These are phyloP conservation scores for Parachaetomium inaequale DNA, from an alignment of 495 filamentous ascomycete species.

Conservation along the genomic window DNA sequence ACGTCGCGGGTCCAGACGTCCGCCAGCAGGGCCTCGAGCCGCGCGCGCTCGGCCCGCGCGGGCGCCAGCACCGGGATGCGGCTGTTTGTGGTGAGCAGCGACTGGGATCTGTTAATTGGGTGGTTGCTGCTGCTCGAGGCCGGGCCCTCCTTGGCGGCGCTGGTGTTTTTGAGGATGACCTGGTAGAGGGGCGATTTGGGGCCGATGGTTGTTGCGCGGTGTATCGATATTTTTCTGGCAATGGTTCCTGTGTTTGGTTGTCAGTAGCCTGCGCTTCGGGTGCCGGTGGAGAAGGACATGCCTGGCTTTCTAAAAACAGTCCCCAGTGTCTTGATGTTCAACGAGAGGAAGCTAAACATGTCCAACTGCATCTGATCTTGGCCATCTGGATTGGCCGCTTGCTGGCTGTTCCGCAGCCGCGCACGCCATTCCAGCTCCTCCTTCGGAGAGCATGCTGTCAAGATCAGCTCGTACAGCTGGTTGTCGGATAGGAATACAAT, in stretches of 20 bases:
- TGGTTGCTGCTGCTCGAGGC: neutral
- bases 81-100: constrained; percentile 58
- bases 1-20: constrained; percentile 84
- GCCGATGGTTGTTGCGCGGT: constrained; percentile 66
- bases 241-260: constrained; percentile 52
- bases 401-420: constrained; percentile 43
- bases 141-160: constrained; percentile 55
- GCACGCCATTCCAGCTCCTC: constrained; percentile 78
- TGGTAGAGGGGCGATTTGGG: constrained; percentile 60
- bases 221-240: constrained; percentile 74
- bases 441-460: constrained; percentile 79
- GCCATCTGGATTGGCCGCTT: constrained; percentile 35
- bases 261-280: constrained; percentile 10
- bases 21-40: constrained; percentile 67
- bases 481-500: constrained; percentile 76
- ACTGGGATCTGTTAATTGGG: constrained; percentile 65
- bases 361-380: constrained; percentile 45
- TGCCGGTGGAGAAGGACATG: constrained; percentile 18
- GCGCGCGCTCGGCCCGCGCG: constrained; percentile 68
- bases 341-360: constrained; percentile 56
- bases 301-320: constrained; percentile 66
- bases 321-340: constrained; percentile 71
- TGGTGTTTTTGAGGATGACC: constrained; percentile 88
- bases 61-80: constrained; percentile 63
- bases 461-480: constrained; percentile 75